Conservation (phyloP, 106 monocot genomes). For the Gastrodia elata region DNA sequence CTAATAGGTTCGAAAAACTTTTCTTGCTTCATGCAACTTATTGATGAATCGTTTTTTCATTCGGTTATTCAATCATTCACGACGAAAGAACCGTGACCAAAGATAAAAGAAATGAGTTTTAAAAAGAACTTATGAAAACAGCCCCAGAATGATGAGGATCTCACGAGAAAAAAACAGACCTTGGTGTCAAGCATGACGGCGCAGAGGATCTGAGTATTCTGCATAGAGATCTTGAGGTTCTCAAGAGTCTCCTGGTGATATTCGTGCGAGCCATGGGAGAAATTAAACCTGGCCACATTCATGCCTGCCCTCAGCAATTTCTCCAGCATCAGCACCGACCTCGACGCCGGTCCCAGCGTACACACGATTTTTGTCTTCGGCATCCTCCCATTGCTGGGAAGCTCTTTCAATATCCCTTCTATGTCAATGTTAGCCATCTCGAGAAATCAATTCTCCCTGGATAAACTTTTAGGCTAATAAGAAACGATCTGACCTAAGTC, state of each 20-base stretch:
- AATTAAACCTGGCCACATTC: slow-evolving; percentile 76
- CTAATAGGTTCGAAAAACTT: too few species aligned
- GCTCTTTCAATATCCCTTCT: slow-evolving; percentile 40
- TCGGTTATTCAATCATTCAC: background rate
- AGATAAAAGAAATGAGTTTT: too few species aligned
- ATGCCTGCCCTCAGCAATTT: slow-evolving; percentile 63
- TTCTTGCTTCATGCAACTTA: too few species aligned
- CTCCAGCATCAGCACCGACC: slow-evolving; percentile 63
- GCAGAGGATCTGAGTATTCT: slow-evolving; percentile 57
- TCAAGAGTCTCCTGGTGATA: slow-evolving; percentile 73
- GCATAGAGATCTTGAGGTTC: slow-evolving; percentile 48
- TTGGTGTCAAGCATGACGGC: slow-evolving; percentile 76
- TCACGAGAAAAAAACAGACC: slow-evolving; percentile 16
- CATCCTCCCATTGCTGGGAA: slow-evolving; percentile 39
- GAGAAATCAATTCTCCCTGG: background rate
- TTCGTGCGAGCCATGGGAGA: slow-evolving; percentile 57
- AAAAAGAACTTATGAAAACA: background rate
- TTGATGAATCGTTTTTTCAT: too few species aligned
- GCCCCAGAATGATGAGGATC: background rate
- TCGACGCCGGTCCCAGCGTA: slow-evolving; percentile 62
- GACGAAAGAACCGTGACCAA: background rate
- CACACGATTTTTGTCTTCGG: slow-evolving; percentile 69
- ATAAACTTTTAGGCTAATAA: background rate
- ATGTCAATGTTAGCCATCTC: slow-evolving; percentile 52
- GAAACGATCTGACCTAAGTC: background rate